phyloP scores from a whole-genome alignment of 495 filamentous ascomycete species.

The Aspergillus conjunctus region DNA sequence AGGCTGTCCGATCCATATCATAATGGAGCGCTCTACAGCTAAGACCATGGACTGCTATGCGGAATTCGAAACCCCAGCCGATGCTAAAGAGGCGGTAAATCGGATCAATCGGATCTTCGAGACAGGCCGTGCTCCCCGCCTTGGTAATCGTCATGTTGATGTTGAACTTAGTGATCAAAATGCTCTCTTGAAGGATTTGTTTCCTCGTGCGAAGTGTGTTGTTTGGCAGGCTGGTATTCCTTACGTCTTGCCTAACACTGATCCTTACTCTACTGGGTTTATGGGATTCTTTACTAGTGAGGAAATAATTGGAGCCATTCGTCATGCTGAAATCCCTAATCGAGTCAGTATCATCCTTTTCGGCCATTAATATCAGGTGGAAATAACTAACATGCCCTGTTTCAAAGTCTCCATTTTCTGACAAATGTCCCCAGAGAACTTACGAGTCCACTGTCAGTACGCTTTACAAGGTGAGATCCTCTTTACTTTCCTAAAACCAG shows the following conservation, averaged over 20 bases:
- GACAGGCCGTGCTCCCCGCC: constrained; percentile 50
- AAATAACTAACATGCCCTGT: constrained; percentile 10
- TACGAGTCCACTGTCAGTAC: constrained; percentile 78
- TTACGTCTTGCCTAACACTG: constrained; percentile 37
- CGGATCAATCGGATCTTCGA: constrained; percentile 46
- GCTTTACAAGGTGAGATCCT: constrained; percentile 60
- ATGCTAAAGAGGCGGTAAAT: constrained; percentile 51
- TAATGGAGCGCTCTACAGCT: constrained; percentile 76
- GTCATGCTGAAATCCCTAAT: constrained; percentile 67
- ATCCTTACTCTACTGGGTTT: constrained; percentile 66
- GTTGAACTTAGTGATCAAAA: constrained; percentile 62
- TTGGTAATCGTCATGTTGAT: constrained; percentile 68
- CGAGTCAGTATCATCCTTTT: constrained; percentile 54
- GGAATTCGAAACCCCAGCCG: constrained; percentile 59
- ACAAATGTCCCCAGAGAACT: constrained; percentile 67
- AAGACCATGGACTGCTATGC: constrained; percentile 80
- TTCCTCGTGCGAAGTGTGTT: constrained; percentile 67
- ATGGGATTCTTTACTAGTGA: constrained; percentile 69
- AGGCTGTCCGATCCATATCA: constrained; percentile 72
- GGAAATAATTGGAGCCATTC: constrained; percentile 66
- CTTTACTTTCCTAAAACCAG: background rate
- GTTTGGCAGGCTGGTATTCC: constrained; percentile 58
- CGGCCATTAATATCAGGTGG: background rate
- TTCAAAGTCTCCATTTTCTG: constrained; percentile 62
- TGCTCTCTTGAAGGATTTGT: constrained; percentile 64